Evolutionary conservation across 1,139 yeast genomes (phyloP), one percentile per base, ranked within the genome.

Genomic region (Lizanozyma gosingica): DNA sequence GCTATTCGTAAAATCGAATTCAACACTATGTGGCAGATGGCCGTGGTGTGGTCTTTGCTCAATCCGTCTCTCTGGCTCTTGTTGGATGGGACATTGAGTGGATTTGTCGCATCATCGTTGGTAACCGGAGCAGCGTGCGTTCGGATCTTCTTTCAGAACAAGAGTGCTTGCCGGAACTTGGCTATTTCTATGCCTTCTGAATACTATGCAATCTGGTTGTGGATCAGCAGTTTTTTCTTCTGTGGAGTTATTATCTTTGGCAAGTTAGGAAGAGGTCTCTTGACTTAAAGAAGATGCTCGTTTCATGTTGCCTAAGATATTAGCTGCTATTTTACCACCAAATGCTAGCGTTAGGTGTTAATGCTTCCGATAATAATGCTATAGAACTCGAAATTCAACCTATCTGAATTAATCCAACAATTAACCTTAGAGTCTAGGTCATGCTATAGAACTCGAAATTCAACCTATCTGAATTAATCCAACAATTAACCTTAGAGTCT

Each of bases 1-100:
- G 95, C 94, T 17, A 75, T 88, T 37, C 75, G 94, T 47, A 83
- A 83, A 50, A 72, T 86, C 38, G 83, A 83, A 47, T 87, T 95
- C 95, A 65, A 74, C 36, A 78, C 88, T 1, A 75, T 86, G 15
- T 61, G 81, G 36, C 95, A 87, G 54, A 86, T 87, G 3, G 77
- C 90, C 4, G 67, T 78, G 37, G 74, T 83, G 4, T 85, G 94
- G 87, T 73, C 83, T 3, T 63, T 82, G 39, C 69, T 86, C 43
- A 85, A 84, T 60, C 83, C 94, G 1, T 78, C 86, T 14, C 65
- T 88, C 44, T 88, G 97, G 95, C 62, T 80, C 43, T 64, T 84
- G 38, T 69, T 87, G 42, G 97, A 88, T 57, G 83, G 88, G 2
- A 78, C 95, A 1, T 51, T 77, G 11, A 73, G 77, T 39, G 90